These are phyloP conservation scores for Fusarium pilosicola DNA, from an alignment of 2,329 filamentous ascomycete species.

Conservation along the genomic window DNA sequence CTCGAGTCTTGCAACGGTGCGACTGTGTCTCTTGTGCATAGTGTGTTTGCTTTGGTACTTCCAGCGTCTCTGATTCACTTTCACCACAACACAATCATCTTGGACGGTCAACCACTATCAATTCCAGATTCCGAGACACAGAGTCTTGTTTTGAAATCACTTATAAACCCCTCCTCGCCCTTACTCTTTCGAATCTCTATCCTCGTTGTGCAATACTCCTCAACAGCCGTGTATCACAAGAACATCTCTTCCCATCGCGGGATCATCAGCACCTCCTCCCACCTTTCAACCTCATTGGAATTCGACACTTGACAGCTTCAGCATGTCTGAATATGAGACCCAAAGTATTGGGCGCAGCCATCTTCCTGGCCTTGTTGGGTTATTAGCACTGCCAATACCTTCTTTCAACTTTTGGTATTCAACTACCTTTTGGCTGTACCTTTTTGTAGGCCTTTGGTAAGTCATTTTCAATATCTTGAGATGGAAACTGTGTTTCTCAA, in stretches of 20 bases:
- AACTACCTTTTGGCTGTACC: slow-evolving; percentile 58
- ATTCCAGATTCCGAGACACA: slow-evolving; percentile 32
- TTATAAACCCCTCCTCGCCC: slow-evolving; percentile 21
- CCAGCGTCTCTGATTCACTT: slow-evolving; percentile 43
- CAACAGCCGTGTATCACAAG: slow-evolving; percentile 23
- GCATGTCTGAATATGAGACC: slow-evolving; percentile 35
- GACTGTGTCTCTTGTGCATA: slow-evolving; percentile 43
- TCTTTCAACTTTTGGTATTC: slow-evolving; percentile 54
- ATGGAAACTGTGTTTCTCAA: not conserved
- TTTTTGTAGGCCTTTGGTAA: slow-evolving; percentile 60
- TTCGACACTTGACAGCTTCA: slow-evolving; percentile 24
- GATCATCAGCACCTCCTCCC: slow-evolving; percentile 37
- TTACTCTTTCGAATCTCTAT: slow-evolving; percentile 21
- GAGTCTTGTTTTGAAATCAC: slow-evolving; percentile 21
- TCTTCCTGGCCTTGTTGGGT: slow-evolving; percentile 27
- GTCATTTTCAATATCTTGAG: slow-evolving; percentile 30
- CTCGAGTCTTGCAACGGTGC: slow-evolving; percentile 34
- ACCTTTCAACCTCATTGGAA: slow-evolving; percentile 23
- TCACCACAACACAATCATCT: slow-evolving; percentile 26
- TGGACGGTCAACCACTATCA: slow-evolving; percentile 38
- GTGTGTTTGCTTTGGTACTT: slow-evolving; percentile 41
- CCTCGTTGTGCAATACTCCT: slow-evolving; percentile 10
- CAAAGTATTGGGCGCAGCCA: slow-evolving; percentile 23
- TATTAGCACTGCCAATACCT: slow-evolving; percentile 32
- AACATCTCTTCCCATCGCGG: slow-evolving; percentile 15